Conservation (phyloP, 2,329 filamentous ascomycete species). For the Leptographium radiaticola region DNA sequence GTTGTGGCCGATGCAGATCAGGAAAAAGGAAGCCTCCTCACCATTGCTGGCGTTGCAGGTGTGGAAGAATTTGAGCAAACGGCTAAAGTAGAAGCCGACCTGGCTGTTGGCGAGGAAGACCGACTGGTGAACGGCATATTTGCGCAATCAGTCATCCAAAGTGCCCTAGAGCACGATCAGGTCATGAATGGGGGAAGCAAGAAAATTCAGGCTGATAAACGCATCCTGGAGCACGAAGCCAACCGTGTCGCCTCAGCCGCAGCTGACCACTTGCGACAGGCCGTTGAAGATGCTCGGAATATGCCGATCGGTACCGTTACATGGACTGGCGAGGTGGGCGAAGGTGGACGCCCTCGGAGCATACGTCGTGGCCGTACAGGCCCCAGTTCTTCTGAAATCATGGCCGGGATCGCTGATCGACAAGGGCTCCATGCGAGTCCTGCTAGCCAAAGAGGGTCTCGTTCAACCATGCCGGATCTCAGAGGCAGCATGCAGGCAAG, state of each 20-base stretch:
- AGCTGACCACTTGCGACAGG: conserved; percentile 59
- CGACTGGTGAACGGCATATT: conserved; percentile 85
- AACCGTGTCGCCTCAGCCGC: conserved; percentile 66
- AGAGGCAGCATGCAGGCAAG: conserved; percentile 30
- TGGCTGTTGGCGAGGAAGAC: conserved; percentile 39
- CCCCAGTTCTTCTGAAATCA: conserved; percentile 39
- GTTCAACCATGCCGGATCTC: conserved; percentile 28
- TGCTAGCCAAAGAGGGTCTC: conserved; percentile 23
- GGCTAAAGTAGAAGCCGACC: conserved; percentile 25
- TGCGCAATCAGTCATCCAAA: conserved; percentile 71
- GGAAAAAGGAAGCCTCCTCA: conserved; percentile 17
- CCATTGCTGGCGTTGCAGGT: conserved; percentile 43
- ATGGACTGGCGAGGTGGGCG: conserved; percentile 80
- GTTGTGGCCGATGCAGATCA: not conserved
- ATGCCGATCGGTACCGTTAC: conserved; percentile 77
- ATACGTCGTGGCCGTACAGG: conserved; percentile 30
- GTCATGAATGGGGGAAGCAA: conserved; percentile 70
- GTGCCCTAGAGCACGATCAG: conserved; percentile 84
- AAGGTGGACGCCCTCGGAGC: conserved; percentile 53
- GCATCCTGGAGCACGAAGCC: conserved; percentile 71
- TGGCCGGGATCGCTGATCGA: conserved; percentile 43
- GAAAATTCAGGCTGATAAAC: conserved; percentile 58
- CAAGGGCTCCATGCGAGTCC: conserved; percentile 31
- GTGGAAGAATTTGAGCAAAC: conserved; percentile 44
- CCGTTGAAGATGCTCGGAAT: conserved; percentile 56